Conservation (phyloP, 352 stramenopile genomes). For the Globisporangium nagaii region DNA sequence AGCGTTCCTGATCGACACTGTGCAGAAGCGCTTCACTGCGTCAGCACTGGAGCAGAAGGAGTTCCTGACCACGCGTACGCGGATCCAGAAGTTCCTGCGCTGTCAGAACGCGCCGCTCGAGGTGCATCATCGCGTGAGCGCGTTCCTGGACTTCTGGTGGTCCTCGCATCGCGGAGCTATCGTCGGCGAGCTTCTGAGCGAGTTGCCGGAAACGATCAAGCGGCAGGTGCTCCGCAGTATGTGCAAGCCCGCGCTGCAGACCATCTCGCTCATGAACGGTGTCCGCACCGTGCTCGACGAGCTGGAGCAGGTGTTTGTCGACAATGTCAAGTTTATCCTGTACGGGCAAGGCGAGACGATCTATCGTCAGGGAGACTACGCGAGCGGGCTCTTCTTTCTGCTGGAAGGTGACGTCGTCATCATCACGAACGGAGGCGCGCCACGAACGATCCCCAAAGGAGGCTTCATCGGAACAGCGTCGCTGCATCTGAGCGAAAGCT, state of each 20-base stretch:
- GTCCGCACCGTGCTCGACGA: constrained; percentile 14
- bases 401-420: constrained; percentile 51
- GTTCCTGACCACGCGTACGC: constrained; percentile 23
- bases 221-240: constrained; percentile 28
- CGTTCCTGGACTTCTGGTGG: constrained; percentile 45
- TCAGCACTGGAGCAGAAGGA: constrained; percentile 34
- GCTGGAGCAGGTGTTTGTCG: constrained; percentile 28
- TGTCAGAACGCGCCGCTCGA: constrained; percentile 25
- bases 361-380: constrained; percentile 43
- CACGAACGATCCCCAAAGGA: constrained; percentile 23
- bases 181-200: constrained; percentile 24
- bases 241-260: constrained; percentile 22
- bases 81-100: constrained; percentile 32
- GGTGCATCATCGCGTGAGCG: constrained; percentile 29
- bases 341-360: constrained; percentile 29
- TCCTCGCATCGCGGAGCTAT: constrained; percentile 28
- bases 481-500: constrained; percentile 42
- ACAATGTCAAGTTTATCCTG: constrained; percentile 26
- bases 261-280: constrained; percentile 15
- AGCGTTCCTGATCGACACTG: constrained; percentile 31
- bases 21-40: constrained; percentile 36
- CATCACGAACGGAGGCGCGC: constrained; percentile 3
- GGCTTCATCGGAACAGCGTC: constrained; percentile 50
- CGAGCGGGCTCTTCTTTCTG: constrained; percentile 52
- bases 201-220: constrained; percentile 20